phyloP scores from a whole-genome alignment of 768 basidiomycete species.

The Grammothele lineata region DNA sequence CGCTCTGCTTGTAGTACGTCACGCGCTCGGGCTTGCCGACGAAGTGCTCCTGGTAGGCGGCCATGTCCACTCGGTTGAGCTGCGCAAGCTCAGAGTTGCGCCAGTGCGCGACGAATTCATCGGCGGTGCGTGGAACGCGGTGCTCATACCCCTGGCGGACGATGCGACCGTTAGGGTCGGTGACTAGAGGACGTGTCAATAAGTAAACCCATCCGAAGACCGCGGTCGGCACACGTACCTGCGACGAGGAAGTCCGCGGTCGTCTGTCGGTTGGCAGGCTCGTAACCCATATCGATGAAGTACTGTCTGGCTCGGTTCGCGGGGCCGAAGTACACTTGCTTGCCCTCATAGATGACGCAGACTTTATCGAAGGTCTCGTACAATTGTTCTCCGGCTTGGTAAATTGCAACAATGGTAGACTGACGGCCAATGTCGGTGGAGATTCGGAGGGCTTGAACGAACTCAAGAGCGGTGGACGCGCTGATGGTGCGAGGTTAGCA shows the following conservation, averaged over 20 bases:
- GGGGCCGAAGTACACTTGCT: constrained; percentile 72
- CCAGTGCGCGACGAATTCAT: constrained; percentile 45
- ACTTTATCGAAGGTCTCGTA: constrained; percentile 76
- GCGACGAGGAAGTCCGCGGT: constrained; percentile 57
- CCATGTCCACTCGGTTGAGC: constrained; percentile 43
- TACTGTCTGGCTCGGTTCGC: constrained; percentile 61
- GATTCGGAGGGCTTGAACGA: constrained; percentile 53
- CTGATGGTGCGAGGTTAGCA: constrained; percentile 5
- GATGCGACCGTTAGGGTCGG: constrained; percentile 58
- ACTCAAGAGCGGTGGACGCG: constrained; percentile 56
- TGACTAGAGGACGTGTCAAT: constrained; percentile 35
- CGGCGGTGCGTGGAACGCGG: constrained; percentile 47
- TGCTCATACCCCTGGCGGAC: constrained; percentile 36
- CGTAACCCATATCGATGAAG: constrained; percentile 66
- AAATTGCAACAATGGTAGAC: constrained; percentile 75
- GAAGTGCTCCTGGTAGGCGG: constrained; percentile 38
- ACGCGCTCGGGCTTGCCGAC: constrained; percentile 43
- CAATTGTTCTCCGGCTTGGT: constrained; percentile 74
- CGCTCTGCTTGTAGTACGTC: constrained; percentile 43
- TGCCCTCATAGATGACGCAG: constrained; percentile 70
- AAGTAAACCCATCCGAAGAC: too few species aligned
- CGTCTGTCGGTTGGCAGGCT: constrained; percentile 51
- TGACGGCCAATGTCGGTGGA: constrained; percentile 41
- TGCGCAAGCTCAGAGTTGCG: constrained; percentile 33
- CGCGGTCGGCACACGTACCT: constrained; percentile 17